A percentile compares a stretch with the other conserved stretches of the same genome.
Evolutionary conservation across 495 filamentous ascomycete species (phyloP).

Genomic region (Penicillium diatomitis): DNA sequence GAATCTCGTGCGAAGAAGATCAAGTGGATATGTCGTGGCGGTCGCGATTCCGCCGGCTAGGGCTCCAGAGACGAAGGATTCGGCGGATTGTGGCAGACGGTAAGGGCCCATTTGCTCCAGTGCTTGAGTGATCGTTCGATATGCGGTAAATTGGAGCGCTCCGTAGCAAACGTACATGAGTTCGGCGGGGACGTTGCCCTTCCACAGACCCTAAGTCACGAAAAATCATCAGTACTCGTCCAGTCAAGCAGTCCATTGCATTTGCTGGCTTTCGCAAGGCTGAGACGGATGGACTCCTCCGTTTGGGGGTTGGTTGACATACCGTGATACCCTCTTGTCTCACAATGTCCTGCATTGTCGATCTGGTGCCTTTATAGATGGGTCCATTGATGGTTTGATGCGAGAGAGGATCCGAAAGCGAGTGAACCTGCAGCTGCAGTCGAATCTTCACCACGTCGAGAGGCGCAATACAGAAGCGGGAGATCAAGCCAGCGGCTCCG

Average conservation of each 20-base stretch:
- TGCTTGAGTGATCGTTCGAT: conserved; percentile 58
- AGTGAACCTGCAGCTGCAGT: conserved; percentile 83
- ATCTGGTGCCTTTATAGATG: conserved; percentile 69
- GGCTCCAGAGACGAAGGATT: conserved; percentile 73
- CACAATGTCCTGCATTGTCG: conserved; percentile 68
- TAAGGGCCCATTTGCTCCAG: conserved; percentile 45
- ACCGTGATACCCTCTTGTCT: conserved; percentile 67
- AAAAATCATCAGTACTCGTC: too few relatives aligned
- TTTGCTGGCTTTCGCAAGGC: too few relatives aligned
- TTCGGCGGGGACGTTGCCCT: conserved; percentile 94
- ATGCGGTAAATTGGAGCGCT: conserved; percentile 82
- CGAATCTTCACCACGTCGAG: conserved; percentile 96
- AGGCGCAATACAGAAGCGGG: conserved; percentile 87
- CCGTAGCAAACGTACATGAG: conserved; percentile 86
- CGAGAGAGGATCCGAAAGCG: conserved; percentile 57
- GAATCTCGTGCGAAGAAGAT: conserved; percentile 89
- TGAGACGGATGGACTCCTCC: not conserved
- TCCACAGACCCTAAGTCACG: conserved; percentile 66
- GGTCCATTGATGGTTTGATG: conserved; percentile 47
- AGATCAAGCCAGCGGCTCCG: conserved; percentile 79
- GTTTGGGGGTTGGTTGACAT: conserved; percentile 6
- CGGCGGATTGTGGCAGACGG: conserved; percentile 46
- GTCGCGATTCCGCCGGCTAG: conserved; percentile 73
- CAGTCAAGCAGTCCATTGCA: too few relatives aligned
- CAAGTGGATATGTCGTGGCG: conserved; percentile 79